Evolutionary conservation across 73 alveolate species (phyloP).

Genomic region (Paramecium caudatum): DNA sequence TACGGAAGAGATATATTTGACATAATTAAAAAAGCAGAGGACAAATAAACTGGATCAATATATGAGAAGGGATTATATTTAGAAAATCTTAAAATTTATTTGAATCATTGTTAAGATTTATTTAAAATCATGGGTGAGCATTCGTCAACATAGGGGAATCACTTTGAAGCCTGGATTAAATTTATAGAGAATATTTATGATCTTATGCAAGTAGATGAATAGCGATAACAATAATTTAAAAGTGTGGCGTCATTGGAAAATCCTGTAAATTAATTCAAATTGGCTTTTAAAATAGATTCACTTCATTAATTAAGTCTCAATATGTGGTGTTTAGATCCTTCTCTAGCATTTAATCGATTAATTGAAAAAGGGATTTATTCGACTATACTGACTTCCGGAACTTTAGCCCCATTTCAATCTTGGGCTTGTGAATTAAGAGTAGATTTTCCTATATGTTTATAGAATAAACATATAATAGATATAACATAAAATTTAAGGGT

Average conservation of each 20-base stretch:
- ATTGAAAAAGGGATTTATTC: constrained; percentile 74
- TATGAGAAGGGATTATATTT: constrained; percentile 19
- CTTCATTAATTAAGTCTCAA: constrained; percentile 76
- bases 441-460: constrained; percentile 85
- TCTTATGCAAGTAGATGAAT: neutral
- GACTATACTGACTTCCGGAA: constrained; percentile 94
- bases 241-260: neutral
- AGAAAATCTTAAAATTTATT: neutral
- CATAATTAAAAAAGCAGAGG: neutral
- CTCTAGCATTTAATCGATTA: constrained; percentile 90
- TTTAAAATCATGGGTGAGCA: constrained; percentile 10
- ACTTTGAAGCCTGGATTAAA: constrained; percentile 55
- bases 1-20: constrained; percentile 18
- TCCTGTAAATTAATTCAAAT: neutral
- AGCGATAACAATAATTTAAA: neutral
- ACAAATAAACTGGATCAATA: neutral
- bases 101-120: neutral
- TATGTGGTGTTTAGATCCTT: constrained; percentile 96
- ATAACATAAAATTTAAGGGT: constrained; percentile 84
- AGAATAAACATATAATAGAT: constrained; percentile 94
- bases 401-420: constrained; percentile 93
- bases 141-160: neutral
- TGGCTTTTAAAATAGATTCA: neutral
- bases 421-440: constrained; percentile 90
- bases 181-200: constrained; percentile 18